phyloP scores from a whole-genome alignment of 2,329 filamentous ascomycete species.

The Neofusicoccum kwambonambiense region DNA sequence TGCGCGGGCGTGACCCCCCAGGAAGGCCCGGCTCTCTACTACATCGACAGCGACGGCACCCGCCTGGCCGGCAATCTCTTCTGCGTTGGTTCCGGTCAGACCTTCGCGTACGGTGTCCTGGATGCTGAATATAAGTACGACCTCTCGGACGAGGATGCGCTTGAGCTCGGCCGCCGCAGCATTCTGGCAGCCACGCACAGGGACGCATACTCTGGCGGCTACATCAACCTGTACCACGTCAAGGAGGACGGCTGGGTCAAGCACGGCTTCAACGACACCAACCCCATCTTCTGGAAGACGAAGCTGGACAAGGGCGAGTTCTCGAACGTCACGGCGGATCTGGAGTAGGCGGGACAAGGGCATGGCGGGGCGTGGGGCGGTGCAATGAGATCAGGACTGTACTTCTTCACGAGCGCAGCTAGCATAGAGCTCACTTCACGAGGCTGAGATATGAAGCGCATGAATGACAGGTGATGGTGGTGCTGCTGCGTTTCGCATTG shows the following conservation, averaged over 20 bases:
- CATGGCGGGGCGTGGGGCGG: neutral
- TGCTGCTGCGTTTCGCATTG: slow-evolving; percentile 4
- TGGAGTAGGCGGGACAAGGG: slow-evolving; percentile 50
- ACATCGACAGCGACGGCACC: slow-evolving; percentile 97
- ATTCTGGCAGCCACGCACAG: slow-evolving; percentile 95
- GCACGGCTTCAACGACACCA: slow-evolving; percentile 96
- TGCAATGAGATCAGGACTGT: neutral
- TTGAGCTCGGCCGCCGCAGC: slow-evolving; percentile 86
- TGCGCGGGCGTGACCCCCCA: slow-evolving; percentile 93
- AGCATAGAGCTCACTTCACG: slow-evolving; percentile 8
- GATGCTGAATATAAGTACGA: slow-evolving; percentile 95
- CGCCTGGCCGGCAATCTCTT: slow-evolving; percentile 91
- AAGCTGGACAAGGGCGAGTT: slow-evolving; percentile 99
- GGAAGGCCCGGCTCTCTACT: slow-evolving; percentile 97
- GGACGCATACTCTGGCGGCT: slow-evolving; percentile 98
- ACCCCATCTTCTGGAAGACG: slow-evolving; percentile 99
- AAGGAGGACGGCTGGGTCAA: slow-evolving; percentile 99
- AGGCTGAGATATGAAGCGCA: neutral
- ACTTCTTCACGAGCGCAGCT: neutral
- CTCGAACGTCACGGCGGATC: slow-evolving; percentile 81
- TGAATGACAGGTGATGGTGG: slow-evolving; percentile 9
- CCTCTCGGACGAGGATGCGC: slow-evolving; percentile 78
- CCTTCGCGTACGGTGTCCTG: slow-evolving; percentile 96
- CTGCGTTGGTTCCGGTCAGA: slow-evolving; percentile 97
- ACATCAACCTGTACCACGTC: slow-evolving; percentile 98